Evolutionary conservation across 306 rosid genomes (phyloP), one percentile per base, ranked within the genome.

Genomic region (Gastrolobium villosum): DNA sequence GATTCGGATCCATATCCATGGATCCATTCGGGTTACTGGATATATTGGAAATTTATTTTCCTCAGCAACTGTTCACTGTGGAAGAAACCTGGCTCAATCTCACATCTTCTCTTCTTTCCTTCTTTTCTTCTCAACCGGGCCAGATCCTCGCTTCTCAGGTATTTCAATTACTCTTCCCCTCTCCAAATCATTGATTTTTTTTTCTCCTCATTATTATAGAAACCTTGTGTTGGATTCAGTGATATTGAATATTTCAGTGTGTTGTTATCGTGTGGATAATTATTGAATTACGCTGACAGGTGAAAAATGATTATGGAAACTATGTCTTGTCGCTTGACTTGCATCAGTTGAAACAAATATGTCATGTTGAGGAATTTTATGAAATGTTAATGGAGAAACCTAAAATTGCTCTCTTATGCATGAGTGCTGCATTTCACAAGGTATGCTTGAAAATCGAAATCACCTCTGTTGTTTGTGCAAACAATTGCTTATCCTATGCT

Each of bases 401-500:
- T 65, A 91, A 90, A 82, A 79, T 86, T 57, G 88, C 91, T 67
- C 93, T 95, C 64, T 65, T 74, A 83, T 91, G 99, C 75, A 80
- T 85, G 90, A 82, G 95, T 81, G 88, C 84, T 46, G 92, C 99
- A 31, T 83, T 86, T 73, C 99, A 95, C 75, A 86, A 88, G 96
- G 98, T 90, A 85, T 50, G 65, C 62, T 46, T 11, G 32, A 64
- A n/a, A n/a, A n/a, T n/a, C n/a, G n/a, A n/a, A 72, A 69, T 50
- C 57, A 13, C 8, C 15, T 43, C 43, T 20, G 13, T 10, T 69
- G 63, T 49, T 48, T 66, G 43, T 10, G 7, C 32, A 65, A 6
- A 70, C 36, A 81, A n/a, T 41, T 41, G 64, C 7, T 43, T 70
- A 28, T 80, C 56, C 37, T 45, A 7, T 75, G 70, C 61, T 78